Percentiles rank a stretch among this genome's conserved stretches.
Conservation (phyloP, 805 yeast species). For the Candida silvatica region DNA sequence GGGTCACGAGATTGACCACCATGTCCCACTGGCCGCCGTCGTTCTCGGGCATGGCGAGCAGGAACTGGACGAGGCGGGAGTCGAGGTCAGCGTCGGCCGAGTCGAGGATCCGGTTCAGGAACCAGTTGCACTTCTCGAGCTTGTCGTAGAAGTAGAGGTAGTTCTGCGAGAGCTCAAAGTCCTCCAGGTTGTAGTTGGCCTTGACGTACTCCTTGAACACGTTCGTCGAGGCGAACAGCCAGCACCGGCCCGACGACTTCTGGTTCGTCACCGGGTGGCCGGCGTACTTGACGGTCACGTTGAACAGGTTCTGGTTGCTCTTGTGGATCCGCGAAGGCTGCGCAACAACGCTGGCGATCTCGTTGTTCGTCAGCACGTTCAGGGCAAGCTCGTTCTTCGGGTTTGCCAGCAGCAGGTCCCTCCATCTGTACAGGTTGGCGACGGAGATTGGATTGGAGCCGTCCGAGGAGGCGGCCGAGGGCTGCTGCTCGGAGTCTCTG, state of each 20-base stretch:
- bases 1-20: conserved; percentile 68
- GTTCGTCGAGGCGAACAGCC: conserved; percentile 83
- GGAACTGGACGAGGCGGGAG: conserved; percentile 60
- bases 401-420: conserved; percentile 32
- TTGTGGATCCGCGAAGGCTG: conserved; percentile 22
- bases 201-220: conserved; percentile 57
- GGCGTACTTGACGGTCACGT: conserved; percentile 34
- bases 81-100: conserved; percentile 61
- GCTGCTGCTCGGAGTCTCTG: conserved; percentile 2
- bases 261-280: conserved; percentile 71
- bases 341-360: conserved; percentile 34
- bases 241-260: conserved; percentile 72
- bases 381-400: conserved; percentile 45
- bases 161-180: conserved; percentile 69
- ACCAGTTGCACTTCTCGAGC: conserved; percentile 77
- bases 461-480: conserved; percentile 2
- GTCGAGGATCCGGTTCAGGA: conserved; percentile 66
- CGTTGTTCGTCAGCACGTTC: conserved; percentile 42
- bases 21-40: conserved; percentile 93
- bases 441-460: conserved; percentile 24
- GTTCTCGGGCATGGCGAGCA: conserved; percentile 56
- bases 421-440: conserved; percentile 34
- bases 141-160: conserved; percentile 81
- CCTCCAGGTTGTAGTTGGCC: conserved; percentile 52
- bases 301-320: conserved; percentile 32